Evolutionary conservation across 805 yeast species (phyloP).

Genomic region (Kluyveromyces nonfermentans): DNA sequence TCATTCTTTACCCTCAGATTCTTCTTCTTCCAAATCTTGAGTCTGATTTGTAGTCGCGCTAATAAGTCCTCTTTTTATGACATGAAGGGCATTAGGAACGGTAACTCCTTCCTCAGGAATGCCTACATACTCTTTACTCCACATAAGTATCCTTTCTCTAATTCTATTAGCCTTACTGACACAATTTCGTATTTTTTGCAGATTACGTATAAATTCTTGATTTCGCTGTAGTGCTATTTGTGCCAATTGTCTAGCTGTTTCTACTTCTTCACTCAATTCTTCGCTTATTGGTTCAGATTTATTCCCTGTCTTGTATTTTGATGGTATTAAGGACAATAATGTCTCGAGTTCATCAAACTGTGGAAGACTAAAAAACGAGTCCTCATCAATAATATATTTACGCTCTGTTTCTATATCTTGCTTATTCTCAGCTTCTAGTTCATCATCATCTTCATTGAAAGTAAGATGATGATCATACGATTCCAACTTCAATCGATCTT

Average conservation of each 20-base stretch:
- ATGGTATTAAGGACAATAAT: conserved; percentile 10
- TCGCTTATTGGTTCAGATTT: conserved; percentile 30
- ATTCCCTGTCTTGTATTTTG: conserved; percentile 6
- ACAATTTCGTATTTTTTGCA: conserved; percentile 65
- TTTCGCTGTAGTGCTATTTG: conserved; percentile 75
- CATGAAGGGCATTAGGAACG: conserved; percentile 29
- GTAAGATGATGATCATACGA: conserved; percentile 56
- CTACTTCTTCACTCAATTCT: conserved; percentile 46
- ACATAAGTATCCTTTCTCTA: conserved; percentile 57
- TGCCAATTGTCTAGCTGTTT: conserved; percentile 60
- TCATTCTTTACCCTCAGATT: conserved; percentile 12
- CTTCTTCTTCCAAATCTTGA: conserved; percentile 27
- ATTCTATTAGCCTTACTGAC: conserved; percentile 70
- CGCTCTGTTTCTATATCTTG: conserved; percentile 5
- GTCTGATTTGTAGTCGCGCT: conserved; percentile 29
- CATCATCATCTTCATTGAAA: conserved; percentile 20
- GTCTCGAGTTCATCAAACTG: conserved; percentile 25
- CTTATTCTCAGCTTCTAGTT: conserved; percentile 8
- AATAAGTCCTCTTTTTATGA: conserved; percentile 29
- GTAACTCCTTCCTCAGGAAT: conserved; percentile 40
- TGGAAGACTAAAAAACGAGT: conserved; percentile 64
- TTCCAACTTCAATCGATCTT: conserved; percentile 56
- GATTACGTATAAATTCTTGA: conserved; percentile 77
- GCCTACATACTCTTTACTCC: conserved; percentile 84
- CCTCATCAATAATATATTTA: conserved; percentile 27